These are phyloP conservation scores for Ascochyta lentis DNA, from an alignment of 2,329 filamentous ascomycete species.

Conservation along the genomic window DNA sequence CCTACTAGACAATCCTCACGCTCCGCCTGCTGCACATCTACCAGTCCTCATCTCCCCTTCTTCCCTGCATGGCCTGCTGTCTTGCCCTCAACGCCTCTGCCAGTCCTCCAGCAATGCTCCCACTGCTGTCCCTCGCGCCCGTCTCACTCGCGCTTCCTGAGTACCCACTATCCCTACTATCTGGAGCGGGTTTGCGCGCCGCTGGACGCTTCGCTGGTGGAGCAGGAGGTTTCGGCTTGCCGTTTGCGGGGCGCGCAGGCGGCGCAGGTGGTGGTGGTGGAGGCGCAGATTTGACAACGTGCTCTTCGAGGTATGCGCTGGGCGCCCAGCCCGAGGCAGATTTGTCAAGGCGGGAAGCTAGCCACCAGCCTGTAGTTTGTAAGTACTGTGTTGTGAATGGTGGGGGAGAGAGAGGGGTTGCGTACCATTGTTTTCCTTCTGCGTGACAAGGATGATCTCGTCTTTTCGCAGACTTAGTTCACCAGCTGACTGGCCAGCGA, in stretches of 20 bases:
- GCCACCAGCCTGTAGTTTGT: slow-evolving; percentile 81
- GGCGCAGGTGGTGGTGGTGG: slow-evolving; percentile 58
- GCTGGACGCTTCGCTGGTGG: slow-evolving; percentile 83
- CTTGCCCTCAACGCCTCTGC: slow-evolving; percentile 58
- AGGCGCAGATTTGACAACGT: slow-evolving; percentile 63
- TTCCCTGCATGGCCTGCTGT: slow-evolving; percentile 57
- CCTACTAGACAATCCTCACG: too few relatives aligned
- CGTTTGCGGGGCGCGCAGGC: slow-evolving; percentile 67
- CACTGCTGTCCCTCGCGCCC: slow-evolving; percentile 50
- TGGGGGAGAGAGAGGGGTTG: slow-evolving; percentile 12
- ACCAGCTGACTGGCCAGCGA: slow-evolving; percentile 81
- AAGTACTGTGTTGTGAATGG: slow-evolving; percentile 22
- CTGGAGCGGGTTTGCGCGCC: slow-evolving; percentile 72
- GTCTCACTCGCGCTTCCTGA: slow-evolving; percentile 49
- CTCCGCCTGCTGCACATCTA: slow-evolving; percentile 10
- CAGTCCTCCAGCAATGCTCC: slow-evolving; percentile 57
- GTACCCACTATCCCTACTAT: slow-evolving; percentile 70
- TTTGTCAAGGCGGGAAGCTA: slow-evolving; percentile 75
- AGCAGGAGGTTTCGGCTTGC: slow-evolving; percentile 75
- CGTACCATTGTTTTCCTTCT: slow-evolving; percentile 94
- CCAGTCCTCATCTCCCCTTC: slow-evolving; percentile 48
- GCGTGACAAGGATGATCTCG: slow-evolving; percentile 85
- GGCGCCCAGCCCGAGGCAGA: slow-evolving; percentile 91
- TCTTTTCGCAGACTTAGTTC: slow-evolving; percentile 82
- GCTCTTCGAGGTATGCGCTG: slow-evolving; percentile 90